Base-by-base conservation (phyloP, 306 rosid species). In the Luffa aegyptiaca region DNA sequence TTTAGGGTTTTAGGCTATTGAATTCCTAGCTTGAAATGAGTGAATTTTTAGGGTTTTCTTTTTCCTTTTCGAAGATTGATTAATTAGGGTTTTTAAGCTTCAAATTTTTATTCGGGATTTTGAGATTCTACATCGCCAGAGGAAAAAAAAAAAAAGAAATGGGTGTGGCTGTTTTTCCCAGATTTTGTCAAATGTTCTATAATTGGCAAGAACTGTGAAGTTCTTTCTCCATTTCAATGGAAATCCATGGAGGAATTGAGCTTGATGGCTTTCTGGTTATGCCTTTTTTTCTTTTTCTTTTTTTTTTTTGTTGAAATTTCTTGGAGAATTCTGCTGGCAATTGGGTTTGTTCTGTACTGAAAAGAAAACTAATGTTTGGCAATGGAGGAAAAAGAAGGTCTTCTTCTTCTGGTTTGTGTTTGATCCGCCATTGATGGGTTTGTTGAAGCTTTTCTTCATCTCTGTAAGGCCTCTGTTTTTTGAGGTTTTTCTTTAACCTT, bases 381-480 rank as follows among this genome's bases (percentile, higher is more conserved):
- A 51, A 11, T 51, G 56, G 56, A 11, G 56, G 56, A 13, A 52
- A 52, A 52, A 16, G 57, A 52, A 3, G n/a, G 14, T 18, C 26
- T 52, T 52, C n/a, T 13, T 51, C n/a, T 51, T 51, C 55, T 49
- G 0, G 7, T 18, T 65, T 68, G 51, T 68, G 51, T 41, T 39
- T 68, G 74, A 66, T 66, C 73, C 49, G 51, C 75, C 75, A 69
- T 69, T 44, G 55, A n/a, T 70, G 76, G n/a, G 76, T 70, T 44
- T 70, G 56, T 21, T 70, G 36, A 42, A 45, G 76, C 76, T 70
- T 44, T 41, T 69, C 49, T 69, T 69, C 76, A 16, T 45, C 76
- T 45, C 76, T 70, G 76, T 20, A 45, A 45, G 5, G 3, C 76
- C 76, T 71, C 76, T 46, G 76, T 26, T 45, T 44, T 71, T 71